Evolutionary conservation across 177 flowering plant species (phyloP).

Genomic region (Vitis hybrid): DNA sequence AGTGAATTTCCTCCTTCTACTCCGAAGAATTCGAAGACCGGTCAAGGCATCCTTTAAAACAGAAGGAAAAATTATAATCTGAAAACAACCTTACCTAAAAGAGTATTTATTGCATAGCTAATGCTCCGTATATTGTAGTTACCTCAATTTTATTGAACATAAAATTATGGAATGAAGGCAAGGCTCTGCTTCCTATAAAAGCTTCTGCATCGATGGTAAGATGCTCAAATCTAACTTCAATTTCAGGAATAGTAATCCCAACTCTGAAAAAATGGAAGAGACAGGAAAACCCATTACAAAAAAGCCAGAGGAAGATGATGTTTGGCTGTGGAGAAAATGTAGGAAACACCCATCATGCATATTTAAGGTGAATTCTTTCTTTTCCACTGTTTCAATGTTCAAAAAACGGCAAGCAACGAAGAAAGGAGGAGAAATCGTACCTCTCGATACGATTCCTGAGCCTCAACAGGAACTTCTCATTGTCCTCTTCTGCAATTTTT

Average conservation of each 20-base stretch:
- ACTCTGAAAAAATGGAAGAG: constrained; percentile 19
- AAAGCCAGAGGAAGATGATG: background rate
- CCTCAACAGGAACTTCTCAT: constrained; percentile 48
- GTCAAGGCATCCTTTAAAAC: constrained; percentile 27
- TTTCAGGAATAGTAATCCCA: constrained; percentile 37
- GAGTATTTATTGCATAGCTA: too few species aligned
- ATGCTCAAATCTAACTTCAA: constrained; percentile 48
- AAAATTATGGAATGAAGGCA: constrained; percentile 43
- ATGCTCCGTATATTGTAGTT: background rate
- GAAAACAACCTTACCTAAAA: background rate
- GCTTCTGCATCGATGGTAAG: constrained; percentile 40
- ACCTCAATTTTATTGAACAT: constrained; percentile 28
- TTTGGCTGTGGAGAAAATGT: background rate
- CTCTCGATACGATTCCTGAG: constrained; percentile 49
- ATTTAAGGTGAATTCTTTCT: background rate
- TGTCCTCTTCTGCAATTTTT: constrained; percentile 47
- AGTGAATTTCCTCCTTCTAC: constrained; percentile 28
- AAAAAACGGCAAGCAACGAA: background rate
- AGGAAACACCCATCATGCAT: background rate
- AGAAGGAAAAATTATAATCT: background rate
- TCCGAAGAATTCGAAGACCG: constrained; percentile 31
- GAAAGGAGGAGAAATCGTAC: constrained; percentile 11
- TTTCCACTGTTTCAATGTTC: too few species aligned
- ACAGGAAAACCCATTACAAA: background rate
- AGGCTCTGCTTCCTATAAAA: constrained; percentile 45